These are phyloP conservation scores for Xylaria sp. DNA, from an alignment of 2,329 filamentous ascomycete species.

Conservation along the genomic window DNA sequence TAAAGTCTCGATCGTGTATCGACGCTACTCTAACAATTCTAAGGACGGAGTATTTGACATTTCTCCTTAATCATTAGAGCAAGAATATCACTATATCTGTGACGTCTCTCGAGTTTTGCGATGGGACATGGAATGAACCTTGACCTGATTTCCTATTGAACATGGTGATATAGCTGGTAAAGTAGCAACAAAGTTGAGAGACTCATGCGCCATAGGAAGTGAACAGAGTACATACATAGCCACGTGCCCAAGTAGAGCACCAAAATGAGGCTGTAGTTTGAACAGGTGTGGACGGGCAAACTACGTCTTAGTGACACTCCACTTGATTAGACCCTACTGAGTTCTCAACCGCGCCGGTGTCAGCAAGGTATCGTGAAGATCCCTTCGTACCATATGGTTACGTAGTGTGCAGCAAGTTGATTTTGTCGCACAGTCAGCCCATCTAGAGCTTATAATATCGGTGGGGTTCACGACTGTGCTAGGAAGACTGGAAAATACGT, in stretches of 20 bases:
- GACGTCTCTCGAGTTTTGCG: neutral
- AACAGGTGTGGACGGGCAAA: neutral
- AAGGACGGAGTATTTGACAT: too few species aligned
- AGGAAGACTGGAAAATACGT: too few species aligned
- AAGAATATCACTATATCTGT: too few species aligned
- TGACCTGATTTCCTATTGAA: neutral
- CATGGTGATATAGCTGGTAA: neutral
- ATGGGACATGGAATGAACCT: neutral
- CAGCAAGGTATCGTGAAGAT: neutral
- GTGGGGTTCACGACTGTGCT: neutral
- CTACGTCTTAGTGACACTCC: neutral
- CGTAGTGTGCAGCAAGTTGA: slow-evolving; percentile 15
- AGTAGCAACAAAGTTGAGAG: neutral
- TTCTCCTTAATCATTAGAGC: too few species aligned
- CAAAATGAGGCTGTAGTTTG: neutral
- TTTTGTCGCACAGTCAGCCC: neutral
- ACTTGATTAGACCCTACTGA: neutral
- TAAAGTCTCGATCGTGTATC: too few species aligned
- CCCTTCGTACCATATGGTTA: neutral
- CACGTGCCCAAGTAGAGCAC: neutral
- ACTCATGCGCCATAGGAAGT: neutral
- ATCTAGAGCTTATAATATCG: neutral
- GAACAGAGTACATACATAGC: neutral
- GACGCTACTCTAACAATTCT: too few species aligned
- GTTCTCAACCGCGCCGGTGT: neutral